Percentiles rank a stretch among this genome's conserved stretches.
phyloP scores from a whole-genome alignment of 495 filamentous ascomycete genomes.

The Evernia prunastri region DNA sequence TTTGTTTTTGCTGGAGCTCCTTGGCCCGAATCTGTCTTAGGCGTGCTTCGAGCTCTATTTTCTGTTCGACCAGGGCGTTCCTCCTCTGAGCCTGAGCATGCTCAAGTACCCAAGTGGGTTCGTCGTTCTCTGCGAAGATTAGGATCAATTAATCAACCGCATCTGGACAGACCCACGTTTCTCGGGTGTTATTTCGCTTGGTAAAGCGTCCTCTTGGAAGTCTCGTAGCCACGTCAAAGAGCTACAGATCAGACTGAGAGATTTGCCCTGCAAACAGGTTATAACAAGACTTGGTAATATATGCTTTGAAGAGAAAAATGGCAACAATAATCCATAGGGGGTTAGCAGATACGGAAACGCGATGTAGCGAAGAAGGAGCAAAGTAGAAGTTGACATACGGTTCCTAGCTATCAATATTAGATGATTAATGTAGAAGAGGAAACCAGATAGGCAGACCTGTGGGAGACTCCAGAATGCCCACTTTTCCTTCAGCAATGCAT shows the following conservation, averaged over 20 bases:
- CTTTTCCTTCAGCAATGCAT: slow-evolving; percentile 69
- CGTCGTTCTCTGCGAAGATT: slow-evolving; percentile 52
- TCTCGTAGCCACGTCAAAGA: slow-evolving; percentile 90
- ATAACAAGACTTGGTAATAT: background rate
- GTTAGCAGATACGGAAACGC: background rate
- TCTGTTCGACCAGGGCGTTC: slow-evolving; percentile 56
- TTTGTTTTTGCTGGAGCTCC: slow-evolving; percentile 56
- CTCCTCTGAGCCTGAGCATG: slow-evolving; percentile 61
- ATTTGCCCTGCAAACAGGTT: slow-evolving; percentile 68
- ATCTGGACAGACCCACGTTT: slow-evolving; percentile 28
- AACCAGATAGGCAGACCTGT: slow-evolving; percentile 50
- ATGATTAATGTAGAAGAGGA: background rate
- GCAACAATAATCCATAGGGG: background rate
- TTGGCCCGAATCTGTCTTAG: slow-evolving; percentile 61
- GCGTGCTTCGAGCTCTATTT: slow-evolving; percentile 63
- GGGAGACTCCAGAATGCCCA: slow-evolving; percentile 91
- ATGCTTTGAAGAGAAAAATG: background rate
- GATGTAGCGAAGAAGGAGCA: slow-evolving; percentile 3
- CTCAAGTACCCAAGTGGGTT: slow-evolving; percentile 86
- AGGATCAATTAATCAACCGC: slow-evolving; percentile 15
- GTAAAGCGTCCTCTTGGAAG: slow-evolving; percentile 63
- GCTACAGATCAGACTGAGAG: slow-evolving; percentile 87
- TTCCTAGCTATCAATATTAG: slow-evolving; percentile 31
- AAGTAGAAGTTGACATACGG: slow-evolving; percentile 38
- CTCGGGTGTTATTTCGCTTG: slow-evolving; percentile 40